Conservation (phyloP, 371 early-diverging fungal genomes). For the Capillidium heterosporum region DNA sequence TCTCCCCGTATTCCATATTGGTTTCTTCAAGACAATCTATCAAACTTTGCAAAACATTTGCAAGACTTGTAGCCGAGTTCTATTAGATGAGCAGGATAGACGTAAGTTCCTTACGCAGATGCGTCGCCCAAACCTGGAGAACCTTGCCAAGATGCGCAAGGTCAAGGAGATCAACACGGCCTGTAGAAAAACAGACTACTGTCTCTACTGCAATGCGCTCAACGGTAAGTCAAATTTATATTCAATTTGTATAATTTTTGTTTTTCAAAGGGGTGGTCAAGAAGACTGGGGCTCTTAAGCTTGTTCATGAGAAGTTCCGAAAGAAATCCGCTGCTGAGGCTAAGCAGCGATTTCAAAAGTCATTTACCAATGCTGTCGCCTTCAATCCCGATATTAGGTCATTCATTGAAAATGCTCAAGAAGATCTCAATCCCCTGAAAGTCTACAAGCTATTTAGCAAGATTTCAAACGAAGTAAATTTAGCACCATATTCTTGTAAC, state of each 20-base stretch:
- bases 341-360: conserved; percentile 41
- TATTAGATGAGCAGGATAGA: conserved; percentile 68
- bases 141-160: conserved; percentile 47
- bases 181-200: conserved; percentile 80
- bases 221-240: conserved; percentile 38
- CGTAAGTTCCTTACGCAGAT: conserved; percentile 48
- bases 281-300: conserved; percentile 89
- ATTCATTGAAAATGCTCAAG: conserved; percentile 68
- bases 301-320: conserved; percentile 89
- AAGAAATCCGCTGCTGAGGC: conserved; percentile 45
- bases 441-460: conserved; percentile 74
- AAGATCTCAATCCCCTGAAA: conserved; percentile 87
- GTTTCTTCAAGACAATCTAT: conserved; percentile 82
- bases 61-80: conserved; percentile 82
- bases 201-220: conserved; percentile 66
- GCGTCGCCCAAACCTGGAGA: conserved; percentile 65
- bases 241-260: not conserved
- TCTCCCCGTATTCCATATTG: conserved; percentile 97
- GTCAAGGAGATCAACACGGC: conserved; percentile 67
- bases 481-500: not conserved
- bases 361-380: conserved; percentile 52
- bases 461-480: conserved; percentile 56
- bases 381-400: conserved; percentile 54
- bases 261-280: conserved; percentile 50
- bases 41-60: conserved; percentile 93